Percentiles rank a stretch among this genome's conserved stretches.
Evolutionary conservation across 169 alveolate species (phyloP).

Genomic region (Cyclospora cayetanensis): DNA sequence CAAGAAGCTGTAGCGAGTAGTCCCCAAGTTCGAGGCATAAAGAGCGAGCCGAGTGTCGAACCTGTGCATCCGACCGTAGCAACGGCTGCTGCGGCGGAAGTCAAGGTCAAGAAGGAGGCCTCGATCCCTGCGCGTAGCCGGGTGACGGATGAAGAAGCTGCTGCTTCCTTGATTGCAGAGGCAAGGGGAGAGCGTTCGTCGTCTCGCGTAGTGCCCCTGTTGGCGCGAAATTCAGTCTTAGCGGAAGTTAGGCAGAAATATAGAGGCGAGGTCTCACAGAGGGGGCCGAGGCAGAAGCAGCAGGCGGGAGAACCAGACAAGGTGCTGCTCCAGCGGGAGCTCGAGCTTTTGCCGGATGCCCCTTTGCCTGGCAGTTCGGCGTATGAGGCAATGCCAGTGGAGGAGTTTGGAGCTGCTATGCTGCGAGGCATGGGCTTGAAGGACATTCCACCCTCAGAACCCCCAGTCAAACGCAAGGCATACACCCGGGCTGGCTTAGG

Average conservation of each 20-base stretch:
- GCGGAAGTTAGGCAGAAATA: slow-evolving; percentile 22
- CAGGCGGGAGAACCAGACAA: slow-evolving; percentile 25
- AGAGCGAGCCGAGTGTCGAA: neutral
- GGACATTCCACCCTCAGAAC: neutral
- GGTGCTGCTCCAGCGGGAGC: slow-evolving; percentile 53
- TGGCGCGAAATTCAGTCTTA: slow-evolving; percentile 14
- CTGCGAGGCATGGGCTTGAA: slow-evolving; percentile 67
- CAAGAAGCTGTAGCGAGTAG: no score
- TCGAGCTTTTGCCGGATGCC: slow-evolving; percentile 58
- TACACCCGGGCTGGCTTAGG: slow-evolving; percentile 64
- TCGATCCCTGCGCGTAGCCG: neutral
- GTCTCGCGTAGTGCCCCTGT: slow-evolving; percentile 4
- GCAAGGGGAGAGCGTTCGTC: neutral
- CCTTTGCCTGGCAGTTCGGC: slow-evolving; percentile 38
- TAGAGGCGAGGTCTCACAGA: neutral
- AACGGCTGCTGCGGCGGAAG: neutral
- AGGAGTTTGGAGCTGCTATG: slow-evolving; percentile 60
- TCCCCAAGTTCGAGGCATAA: no score
- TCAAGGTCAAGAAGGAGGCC: neutral
- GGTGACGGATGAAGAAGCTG: neutral
- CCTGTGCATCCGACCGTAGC: neutral
- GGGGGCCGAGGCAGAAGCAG: neutral
- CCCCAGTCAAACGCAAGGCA: neutral
- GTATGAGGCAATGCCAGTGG: slow-evolving; percentile 36
- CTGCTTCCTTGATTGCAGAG: neutral